Percentiles rank a stretch among this genome's conserved stretches.
Evolutionary conservation across 2,329 filamentous ascomycete genomes (phyloP).

Genomic region (Colletotrichum camelliae): DNA sequence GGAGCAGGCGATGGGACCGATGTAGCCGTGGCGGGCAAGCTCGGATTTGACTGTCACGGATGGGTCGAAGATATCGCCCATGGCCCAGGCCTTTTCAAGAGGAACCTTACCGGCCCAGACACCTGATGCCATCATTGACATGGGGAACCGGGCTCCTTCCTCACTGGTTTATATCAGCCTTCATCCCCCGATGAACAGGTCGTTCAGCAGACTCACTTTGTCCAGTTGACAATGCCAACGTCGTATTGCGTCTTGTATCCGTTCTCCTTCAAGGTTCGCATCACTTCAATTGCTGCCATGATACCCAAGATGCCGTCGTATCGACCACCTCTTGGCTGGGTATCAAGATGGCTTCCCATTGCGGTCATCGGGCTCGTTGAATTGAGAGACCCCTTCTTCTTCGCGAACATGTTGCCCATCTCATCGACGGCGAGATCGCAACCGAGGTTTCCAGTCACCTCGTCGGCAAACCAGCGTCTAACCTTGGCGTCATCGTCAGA

Average conservation of each 20-base stretch:
- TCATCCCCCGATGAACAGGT: fast-evolving
- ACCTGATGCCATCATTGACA: conserved; percentile 75
- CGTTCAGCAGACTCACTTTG: conserved; percentile 55
- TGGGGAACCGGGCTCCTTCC: conserved; percentile 81
- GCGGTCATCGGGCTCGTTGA: conserved; percentile 67
- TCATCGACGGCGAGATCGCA: conserved; percentile 73
- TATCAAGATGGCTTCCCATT: conserved; percentile 73
- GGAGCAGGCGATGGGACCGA: conserved; percentile 52
- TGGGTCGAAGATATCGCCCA: conserved; percentile 51
- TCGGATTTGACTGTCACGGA: conserved; percentile 41
- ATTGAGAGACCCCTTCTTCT: conserved; percentile 64
- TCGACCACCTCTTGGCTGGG: conserved; percentile 68
- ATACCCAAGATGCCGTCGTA: conserved; percentile 83
- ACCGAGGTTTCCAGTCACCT: conserved; percentile 61
- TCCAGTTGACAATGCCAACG: conserved; percentile 80
- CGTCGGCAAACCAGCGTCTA: conserved; percentile 77
- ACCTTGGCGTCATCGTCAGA: conserved; percentile 74
- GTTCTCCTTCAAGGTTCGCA: conserved; percentile 71
- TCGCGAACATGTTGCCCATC: conserved; percentile 84
- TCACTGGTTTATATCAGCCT: conserved; percentile 55
- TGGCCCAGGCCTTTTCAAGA: conserved; percentile 61
- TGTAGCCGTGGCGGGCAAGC: conserved; percentile 73
- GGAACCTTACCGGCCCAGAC: conserved; percentile 77
- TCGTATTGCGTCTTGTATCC: conserved; percentile 72
- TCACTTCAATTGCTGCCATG: conserved; percentile 73